Percentiles rank a stretch among this genome's conserved stretches.
Conservation (phyloP, 495 filamentous ascomycete genomes). For the Hypoxylon perforatum region DNA sequence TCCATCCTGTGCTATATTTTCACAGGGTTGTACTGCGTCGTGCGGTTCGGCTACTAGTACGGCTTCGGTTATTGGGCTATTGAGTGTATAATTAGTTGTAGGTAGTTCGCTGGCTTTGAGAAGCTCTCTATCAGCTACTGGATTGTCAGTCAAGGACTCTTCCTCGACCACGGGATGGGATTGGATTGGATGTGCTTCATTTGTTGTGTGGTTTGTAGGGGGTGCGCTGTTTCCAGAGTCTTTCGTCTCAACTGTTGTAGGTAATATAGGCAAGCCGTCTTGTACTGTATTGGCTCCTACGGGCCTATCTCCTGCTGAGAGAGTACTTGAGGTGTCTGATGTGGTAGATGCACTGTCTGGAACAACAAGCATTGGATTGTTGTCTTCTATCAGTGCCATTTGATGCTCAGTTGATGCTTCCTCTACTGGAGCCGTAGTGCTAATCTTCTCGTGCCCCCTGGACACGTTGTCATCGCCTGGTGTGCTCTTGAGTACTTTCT, state of each 20-base stretch:
- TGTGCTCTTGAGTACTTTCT: neutral
- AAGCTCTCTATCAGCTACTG: conserved; percentile 14
- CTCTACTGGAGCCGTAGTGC: neutral
- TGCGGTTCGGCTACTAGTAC: neutral
- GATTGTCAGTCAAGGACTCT: conserved; percentile 24
- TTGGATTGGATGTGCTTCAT: neutral
- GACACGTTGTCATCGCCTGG: neutral
- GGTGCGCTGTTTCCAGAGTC: neutral
- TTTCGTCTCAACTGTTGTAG: neutral
- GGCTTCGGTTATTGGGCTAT: neutral
- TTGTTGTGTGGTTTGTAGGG: neutral
- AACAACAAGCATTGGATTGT: neutral
- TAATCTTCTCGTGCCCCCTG: neutral
- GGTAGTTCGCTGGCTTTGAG: neutral
- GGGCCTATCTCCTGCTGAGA: neutral
- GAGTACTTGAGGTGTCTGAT: neutral
- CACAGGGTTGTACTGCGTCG: neutral
- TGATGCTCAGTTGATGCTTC: neutral
- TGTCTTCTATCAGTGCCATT: neutral
- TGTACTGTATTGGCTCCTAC: neutral
- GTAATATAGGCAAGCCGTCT: neutral
- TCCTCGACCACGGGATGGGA: conserved; percentile 18
- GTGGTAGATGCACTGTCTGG: neutral
- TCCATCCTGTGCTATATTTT: neutral
- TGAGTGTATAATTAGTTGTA: conserved; percentile 1